Evolutionary conservation across 768 basidiomycete species (phyloP), one percentile per base, ranked within the genome.

Genomic region (Collybiopsis luxurians): DNA sequence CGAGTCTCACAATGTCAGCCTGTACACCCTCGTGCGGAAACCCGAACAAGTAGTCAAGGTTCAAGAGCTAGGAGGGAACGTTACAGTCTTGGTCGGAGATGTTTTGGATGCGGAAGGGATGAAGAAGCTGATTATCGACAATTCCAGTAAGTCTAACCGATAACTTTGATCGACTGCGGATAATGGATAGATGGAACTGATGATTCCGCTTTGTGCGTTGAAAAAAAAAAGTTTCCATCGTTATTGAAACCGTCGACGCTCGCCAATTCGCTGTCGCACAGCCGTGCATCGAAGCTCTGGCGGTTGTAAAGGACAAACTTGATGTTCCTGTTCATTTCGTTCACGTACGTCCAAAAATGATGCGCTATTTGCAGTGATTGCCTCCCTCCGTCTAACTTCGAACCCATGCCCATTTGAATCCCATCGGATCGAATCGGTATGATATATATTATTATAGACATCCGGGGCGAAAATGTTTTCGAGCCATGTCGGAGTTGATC

Each of bases 401-500:
- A n/a, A n/a, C n/a, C n/a, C n/a, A n/a, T n/a, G n/a, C n/a, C n/a
- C n/a, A n/a, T n/a, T n/a, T n/a, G n/a, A n/a, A n/a, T n/a, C n/a
- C n/a, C n/a, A n/a, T 34, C 31, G 13, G 31, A 34, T 34, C 31
- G n/a, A 7, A 38, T 40, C 38, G n/a, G 28, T 54, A n/a, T 26
- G 26, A 54, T 10, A n/a, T n/a, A n/a, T n/a, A n/a, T n/a, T 21
- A 15, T 36, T 7, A 13, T 27, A 59, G 59, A 59, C 59, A 15
- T 56, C 54, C 3, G 59, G 59, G 26, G 59, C 59, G 5, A 59
- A 59, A 42, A 30, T 59, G 21, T 56, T 56, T 30, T 59, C 59
- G 2, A 56, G 48, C 6, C 59, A 59, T 30, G 55, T 43, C 21
- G 59, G 59, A 4, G n/a, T 59, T 10, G 48, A 54, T 19, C 45